A percentile compares a stretch with the other conserved stretches of the same genome.
These are phyloP conservation scores for Chrysoporthe cubensis DNA, from an alignment of 2,329 filamentous ascomycete genomes.

Conservation along the genomic window DNA sequence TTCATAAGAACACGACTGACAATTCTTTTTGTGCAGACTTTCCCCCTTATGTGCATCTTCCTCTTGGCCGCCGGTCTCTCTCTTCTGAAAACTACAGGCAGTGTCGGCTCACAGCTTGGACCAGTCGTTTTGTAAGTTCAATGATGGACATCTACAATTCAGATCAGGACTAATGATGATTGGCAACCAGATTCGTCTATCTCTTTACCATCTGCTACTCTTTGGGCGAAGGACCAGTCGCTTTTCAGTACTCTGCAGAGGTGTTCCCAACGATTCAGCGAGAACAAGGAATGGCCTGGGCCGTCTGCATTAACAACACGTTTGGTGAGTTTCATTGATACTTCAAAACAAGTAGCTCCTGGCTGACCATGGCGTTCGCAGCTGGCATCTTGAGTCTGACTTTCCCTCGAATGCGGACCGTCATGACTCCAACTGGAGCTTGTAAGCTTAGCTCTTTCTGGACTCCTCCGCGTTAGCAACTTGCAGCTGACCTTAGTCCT, in stretches of 20 bases:
- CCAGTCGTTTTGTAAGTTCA: slow-evolving; percentile 51
- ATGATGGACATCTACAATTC: background rate
- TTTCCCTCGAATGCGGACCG: slow-evolving; percentile 36
- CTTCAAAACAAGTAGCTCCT: slow-evolving; percentile 34
- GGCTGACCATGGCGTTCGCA: slow-evolving; percentile 7
- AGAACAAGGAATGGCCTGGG: slow-evolving; percentile 72
- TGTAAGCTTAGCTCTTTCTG: slow-evolving; percentile 31
- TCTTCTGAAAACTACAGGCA: slow-evolving; percentile 49
- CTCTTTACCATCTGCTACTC: slow-evolving; percentile 67
- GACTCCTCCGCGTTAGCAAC: slow-evolving; percentile 41
- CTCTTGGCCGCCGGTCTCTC: slow-evolving; percentile 49
- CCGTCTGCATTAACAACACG: slow-evolving; percentile 56
- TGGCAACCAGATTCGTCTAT: slow-evolving; percentile 51
- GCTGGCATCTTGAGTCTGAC: slow-evolving; percentile 35
- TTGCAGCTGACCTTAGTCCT: background rate
- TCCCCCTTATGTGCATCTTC: slow-evolving; percentile 63
- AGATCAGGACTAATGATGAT: background rate
- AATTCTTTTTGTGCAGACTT: slow-evolving; percentile 55
- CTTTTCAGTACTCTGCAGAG: slow-evolving; percentile 71
- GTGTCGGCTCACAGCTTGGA: slow-evolving; percentile 37
- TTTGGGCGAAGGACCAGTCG: slow-evolving; percentile 68
- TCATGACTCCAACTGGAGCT: slow-evolving; percentile 39
- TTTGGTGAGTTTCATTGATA: background rate
- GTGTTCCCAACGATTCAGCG: slow-evolving; percentile 72
- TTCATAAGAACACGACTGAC: slow-evolving; percentile 37